Base-by-base conservation (phyloP, 2,329 filamentous ascomycete species). In the Ceratocystis diversiconidia region DNA sequence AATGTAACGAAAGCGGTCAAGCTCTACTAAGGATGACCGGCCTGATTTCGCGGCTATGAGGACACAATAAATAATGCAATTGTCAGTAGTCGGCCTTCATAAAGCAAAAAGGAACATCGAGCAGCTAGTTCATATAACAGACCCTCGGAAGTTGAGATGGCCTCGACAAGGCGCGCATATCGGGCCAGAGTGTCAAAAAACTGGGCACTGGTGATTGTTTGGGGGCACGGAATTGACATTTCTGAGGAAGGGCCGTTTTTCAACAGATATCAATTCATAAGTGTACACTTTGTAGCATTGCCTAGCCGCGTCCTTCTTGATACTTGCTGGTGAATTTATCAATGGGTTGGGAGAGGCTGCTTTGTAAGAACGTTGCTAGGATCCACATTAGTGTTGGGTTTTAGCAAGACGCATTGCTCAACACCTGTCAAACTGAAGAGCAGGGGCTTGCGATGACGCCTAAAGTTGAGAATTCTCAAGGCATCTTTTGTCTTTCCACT, bases 1-100 rank as follows among this genome's bases (percentile, higher is more conserved):
- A 7, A 74, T 73, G 70, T 86, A 85, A 66, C 87, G 82, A 70
- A 81, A 83, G 1, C 76, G 69, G 68, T 89, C 86, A 22, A 90
- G 78, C 61, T 83, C 77, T 32, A 76, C 71, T 5, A 89, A 77
- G 1, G 79, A 76, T 71, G 76, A 77, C 68, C 82, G 78, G 41
- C 79, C 79, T 2, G 73, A 67, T 69, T 82, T 83, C 68, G 72
- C 79, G 81, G 48, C 62, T 65, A 55, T 2, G 2, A 30, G 36
- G 28, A 36, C 7, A 30, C 12, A 41, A 62, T 8, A 36, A 59
- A n/a, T 5, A 59, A n/a, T 19, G 30, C 30, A 32, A 32, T 7
- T 4, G 55, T 59, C 17, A 59, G 55, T n/a, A 30, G n/a, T 32
- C 8, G 19, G 32, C 43, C 36, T 28, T 64, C 22, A 59, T 60